Evolutionary conservation across 148 eudicot species (phyloP).

Genomic region (Drosera capensis): DNA sequence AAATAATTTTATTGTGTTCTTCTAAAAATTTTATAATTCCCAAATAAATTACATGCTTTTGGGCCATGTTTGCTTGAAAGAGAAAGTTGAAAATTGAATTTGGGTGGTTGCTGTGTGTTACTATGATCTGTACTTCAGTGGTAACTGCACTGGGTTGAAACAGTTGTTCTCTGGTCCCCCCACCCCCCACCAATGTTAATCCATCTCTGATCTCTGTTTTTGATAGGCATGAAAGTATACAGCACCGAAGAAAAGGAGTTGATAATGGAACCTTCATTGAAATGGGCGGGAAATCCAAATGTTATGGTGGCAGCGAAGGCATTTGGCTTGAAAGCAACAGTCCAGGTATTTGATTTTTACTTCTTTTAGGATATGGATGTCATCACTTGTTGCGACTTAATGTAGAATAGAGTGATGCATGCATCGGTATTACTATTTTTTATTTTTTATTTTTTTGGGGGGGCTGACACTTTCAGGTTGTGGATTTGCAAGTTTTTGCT

Average conservation of each 20-base stretch:
- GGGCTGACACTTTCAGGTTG: constrained; percentile 33
- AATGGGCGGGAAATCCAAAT: constrained; percentile 91
- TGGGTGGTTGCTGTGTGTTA: no score
- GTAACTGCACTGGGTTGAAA: no score
- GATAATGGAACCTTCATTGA: constrained; percentile 75
- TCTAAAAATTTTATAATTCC: no score
- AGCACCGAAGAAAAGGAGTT: constrained; percentile 76
- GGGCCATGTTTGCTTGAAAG: no score
- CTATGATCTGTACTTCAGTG: no score
- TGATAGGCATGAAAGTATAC: constrained; percentile 73
- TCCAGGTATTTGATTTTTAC: constrained; percentile 35
- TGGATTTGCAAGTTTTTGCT: constrained; percentile 86
- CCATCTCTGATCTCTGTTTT: background rate
- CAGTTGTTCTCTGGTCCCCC: background rate
- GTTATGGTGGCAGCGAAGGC: constrained; percentile 47
- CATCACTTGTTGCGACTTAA: no score
- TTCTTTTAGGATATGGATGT: background rate
- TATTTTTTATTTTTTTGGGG: background rate
- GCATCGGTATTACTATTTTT: background rate
- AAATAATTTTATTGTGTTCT: no score
- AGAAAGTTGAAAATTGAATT: no score
- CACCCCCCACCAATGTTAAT: background rate
- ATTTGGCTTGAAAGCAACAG: constrained; percentile 75
- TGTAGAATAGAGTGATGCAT: background rate
- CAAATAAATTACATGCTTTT: no score